These are phyloP conservation scores for Penicillium angulare DNA, from an alignment of 495 filamentous ascomycete genomes.

Conservation along the genomic window DNA sequence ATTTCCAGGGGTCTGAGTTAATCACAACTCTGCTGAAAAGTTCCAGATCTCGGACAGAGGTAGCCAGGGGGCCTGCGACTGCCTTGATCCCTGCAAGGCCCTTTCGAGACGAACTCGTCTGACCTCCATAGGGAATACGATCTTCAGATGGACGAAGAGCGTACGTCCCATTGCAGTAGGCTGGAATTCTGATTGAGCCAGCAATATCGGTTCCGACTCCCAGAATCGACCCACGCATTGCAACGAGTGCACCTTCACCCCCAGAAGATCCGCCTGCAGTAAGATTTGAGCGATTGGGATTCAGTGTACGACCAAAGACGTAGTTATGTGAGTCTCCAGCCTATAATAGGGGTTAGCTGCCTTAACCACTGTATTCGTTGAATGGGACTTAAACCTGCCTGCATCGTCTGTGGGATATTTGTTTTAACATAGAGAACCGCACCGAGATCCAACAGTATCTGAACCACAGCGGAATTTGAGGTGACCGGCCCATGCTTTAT, in stretches of 20 bases:
- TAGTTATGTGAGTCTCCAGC: background rate
- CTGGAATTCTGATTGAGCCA: background rate
- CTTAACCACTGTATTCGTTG: background rate
- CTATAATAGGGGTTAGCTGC: background rate
- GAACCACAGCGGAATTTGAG: too few species aligned
- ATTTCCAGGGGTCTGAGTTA: slow-evolving; percentile 3
- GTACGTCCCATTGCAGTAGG: background rate
- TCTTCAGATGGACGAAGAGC: background rate
- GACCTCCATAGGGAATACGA: background rate
- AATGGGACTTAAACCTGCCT: background rate
- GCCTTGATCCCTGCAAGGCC: slow-evolving; percentile 13
- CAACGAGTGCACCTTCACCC: background rate
- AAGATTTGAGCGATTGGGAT: background rate
- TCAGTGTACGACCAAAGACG: background rate
- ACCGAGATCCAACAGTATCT: background rate
- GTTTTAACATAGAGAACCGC: background rate
- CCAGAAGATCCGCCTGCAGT: background rate
- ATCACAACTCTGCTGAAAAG: slow-evolving; percentile 36
- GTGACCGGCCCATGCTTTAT: too few species aligned
- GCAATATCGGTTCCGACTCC: background rate
- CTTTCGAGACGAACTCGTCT: too few species aligned
- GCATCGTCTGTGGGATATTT: background rate
- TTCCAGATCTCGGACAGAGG: slow-evolving; percentile 52
- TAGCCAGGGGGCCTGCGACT: slow-evolving; percentile 54
- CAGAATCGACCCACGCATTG: background rate